Evolutionary conservation across 352 stramenopile species (phyloP).

Genomic region (Pythium phragmiticola): DNA sequence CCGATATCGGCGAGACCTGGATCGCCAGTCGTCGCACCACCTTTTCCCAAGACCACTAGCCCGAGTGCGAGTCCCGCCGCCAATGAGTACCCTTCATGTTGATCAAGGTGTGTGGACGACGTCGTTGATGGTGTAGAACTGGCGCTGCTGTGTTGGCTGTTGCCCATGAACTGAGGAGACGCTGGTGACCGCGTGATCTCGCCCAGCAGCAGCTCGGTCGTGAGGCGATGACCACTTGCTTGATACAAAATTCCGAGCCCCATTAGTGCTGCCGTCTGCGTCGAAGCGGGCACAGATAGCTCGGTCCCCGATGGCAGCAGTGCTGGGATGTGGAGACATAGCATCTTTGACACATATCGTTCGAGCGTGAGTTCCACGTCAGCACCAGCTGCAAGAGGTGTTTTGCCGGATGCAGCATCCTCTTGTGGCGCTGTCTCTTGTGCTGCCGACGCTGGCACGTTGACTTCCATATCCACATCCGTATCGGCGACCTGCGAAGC

Average conservation of each 20-base stretch:
- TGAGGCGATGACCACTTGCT: slow-evolving; percentile 93
- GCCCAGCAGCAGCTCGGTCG: slow-evolving; percentile 97
- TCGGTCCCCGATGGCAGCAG: slow-evolving; percentile 93
- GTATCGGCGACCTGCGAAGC: slow-evolving; percentile 17
- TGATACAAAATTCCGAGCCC: slow-evolving; percentile 96
- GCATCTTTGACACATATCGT: slow-evolving; percentile 95
- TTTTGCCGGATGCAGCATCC: slow-evolving; percentile 21
- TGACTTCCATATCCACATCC: slow-evolving; percentile 21
- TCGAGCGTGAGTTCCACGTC: slow-evolving; percentile 68
- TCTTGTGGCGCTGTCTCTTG: slow-evolving; percentile 10
- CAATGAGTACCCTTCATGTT: slow-evolving; percentile 94
- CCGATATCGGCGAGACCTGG: slow-evolving; percentile 93
- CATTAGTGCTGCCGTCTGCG: slow-evolving; percentile 94
- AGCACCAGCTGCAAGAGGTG: slow-evolving; percentile 35
- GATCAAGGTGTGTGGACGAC: slow-evolving; percentile 66
- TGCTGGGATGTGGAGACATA: slow-evolving; percentile 97
- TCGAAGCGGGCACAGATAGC: slow-evolving; percentile 94
- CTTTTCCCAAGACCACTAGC: slow-evolving; percentile 92
- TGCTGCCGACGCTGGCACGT: slow-evolving; percentile 11
- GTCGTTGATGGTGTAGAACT: slow-evolving; percentile 28
- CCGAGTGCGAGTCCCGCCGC: slow-evolving; percentile 93
- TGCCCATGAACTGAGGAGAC: slow-evolving; percentile 58
- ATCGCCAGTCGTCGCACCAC: slow-evolving; percentile 60
- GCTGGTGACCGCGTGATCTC: slow-evolving; percentile 93
- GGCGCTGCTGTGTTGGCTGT: slow-evolving; percentile 18